These are phyloP conservation scores for Russula lepida DNA, from an alignment of 768 basidiomycete species.

Conservation along the genomic window DNA sequence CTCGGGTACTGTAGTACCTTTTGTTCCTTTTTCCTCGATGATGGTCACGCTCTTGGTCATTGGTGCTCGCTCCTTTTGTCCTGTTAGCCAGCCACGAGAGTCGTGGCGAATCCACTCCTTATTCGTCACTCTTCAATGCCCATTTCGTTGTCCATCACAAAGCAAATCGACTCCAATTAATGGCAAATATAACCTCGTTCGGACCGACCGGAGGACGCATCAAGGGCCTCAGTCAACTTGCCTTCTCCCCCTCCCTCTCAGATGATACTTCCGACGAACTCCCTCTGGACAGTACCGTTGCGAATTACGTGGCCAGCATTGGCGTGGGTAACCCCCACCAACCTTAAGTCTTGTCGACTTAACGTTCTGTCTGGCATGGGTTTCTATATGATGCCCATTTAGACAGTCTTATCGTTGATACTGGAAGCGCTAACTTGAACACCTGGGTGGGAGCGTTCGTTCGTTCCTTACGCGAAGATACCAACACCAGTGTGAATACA, in stretches of 20 bases:
- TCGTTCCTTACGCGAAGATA: constrained; percentile 35
- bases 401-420: constrained; percentile 54
- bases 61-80: neutral
- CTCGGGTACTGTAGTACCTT: neutral
- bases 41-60: neutral
- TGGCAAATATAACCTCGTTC: neutral
- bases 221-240: neutral
- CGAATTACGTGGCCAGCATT: constrained; percentile 32
- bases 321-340: constrained; percentile 49
- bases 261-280: constrained; percentile 23
- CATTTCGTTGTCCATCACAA: neutral
- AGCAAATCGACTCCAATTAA: neutral
- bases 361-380: neutral
- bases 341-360: constrained; percentile 37
- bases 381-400: neutral
- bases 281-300: constrained; percentile 35
- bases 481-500: constrained; percentile 43
- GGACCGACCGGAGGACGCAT: neutral
- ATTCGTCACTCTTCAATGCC: too few relatives aligned
- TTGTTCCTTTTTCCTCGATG: too few relatives aligned
- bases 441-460: constrained; percentile 65
- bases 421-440: constrained; percentile 67
- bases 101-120: neutral
- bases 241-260: neutral
- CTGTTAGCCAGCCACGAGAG: neutral